These are phyloP conservation scores for Globisporangium solare DNA, from an alignment of 352 stramenopile species.

Conservation along the genomic window DNA sequence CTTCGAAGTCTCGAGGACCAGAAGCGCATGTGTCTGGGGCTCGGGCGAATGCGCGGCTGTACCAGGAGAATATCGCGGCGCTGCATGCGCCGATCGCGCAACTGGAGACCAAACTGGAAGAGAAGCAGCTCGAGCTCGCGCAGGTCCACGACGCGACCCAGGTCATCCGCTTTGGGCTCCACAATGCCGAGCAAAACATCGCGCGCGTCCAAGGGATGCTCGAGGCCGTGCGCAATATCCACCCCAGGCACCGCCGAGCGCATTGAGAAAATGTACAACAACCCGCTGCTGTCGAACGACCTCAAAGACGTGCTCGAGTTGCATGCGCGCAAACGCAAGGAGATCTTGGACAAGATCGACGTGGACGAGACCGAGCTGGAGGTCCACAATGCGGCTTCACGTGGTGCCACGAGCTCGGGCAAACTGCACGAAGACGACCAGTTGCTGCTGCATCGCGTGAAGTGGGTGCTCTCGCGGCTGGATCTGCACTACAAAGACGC, in stretches of 20 bases:
- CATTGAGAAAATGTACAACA: conserved; percentile 69
- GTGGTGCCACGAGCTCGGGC: background rate
- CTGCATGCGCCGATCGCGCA: conserved; percentile 51
- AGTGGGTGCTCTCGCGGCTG: conserved; percentile 72
- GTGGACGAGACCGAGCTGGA: conserved; percentile 55
- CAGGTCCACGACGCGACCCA: conserved; percentile 56
- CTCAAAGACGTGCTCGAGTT: conserved; percentile 53
- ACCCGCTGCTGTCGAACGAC: conserved; percentile 60
- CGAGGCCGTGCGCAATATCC: conserved; percentile 57
- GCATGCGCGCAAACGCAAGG: conserved; percentile 37
- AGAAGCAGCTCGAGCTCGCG: conserved; percentile 67
- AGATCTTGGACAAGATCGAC: conserved; percentile 48
- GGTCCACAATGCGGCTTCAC: conserved; percentile 28
- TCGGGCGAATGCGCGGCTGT: conserved; percentile 49
- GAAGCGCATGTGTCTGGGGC: conserved; percentile 64
- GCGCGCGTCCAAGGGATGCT: conserved; percentile 65
- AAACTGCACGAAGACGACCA: conserved; percentile 30
- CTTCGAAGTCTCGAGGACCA: conserved; percentile 68
- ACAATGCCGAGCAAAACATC: conserved; percentile 71
- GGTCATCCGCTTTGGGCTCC: conserved; percentile 58
- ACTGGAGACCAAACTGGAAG: conserved; percentile 48
- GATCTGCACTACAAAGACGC: conserved; percentile 25
- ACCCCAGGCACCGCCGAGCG: conserved; percentile 62
- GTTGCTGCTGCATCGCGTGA: conserved; percentile 64
- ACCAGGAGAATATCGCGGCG: conserved; percentile 55